phyloP scores from a whole-genome alignment of 176 grass and related monocot species.

The Bonia amplexicaulis region DNA sequence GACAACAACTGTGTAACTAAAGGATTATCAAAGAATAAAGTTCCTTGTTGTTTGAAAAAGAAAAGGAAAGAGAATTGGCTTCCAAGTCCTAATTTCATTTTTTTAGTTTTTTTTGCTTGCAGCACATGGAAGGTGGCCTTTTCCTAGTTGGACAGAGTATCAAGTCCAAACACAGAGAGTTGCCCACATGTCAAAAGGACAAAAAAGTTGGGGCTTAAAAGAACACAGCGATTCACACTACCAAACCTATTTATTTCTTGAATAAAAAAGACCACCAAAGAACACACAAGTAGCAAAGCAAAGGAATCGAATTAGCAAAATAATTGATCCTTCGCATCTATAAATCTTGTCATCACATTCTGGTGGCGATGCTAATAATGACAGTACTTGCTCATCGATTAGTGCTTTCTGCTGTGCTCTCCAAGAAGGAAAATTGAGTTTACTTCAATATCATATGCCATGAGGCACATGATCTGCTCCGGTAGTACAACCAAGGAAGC shows the following conservation, averaged over 20 bases:
- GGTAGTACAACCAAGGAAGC: slow-evolving; percentile 19
- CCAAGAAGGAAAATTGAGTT: neutral
- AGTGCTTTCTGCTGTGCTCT: slow-evolving; percentile 9
- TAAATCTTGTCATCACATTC: slow-evolving; percentile 5
- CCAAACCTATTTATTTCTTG: slow-evolving; percentile 6
- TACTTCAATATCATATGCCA: neutral
- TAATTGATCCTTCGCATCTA: slow-evolving; percentile 23
- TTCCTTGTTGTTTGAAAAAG: neutral
- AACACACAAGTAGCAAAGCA: slow-evolving; percentile 30
- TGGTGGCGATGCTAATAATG: slow-evolving; percentile 16
- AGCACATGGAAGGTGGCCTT: slow-evolving; percentile 31
- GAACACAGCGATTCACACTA: slow-evolving; percentile 28
- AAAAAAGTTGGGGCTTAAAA: slow-evolving; percentile 15
- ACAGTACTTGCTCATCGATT: slow-evolving; percentile 14
- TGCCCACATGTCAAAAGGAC: slow-evolving; percentile 17
- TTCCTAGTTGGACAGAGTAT: slow-evolving; percentile 28
- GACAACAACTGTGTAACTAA: neutral
- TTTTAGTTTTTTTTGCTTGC: neutral
- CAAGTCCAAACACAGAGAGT: neutral
- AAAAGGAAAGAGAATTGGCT: neutral
- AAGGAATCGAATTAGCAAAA: slow-evolving; percentile 27
- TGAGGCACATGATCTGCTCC: slow-evolving; percentile 25
- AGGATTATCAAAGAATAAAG: neutral
- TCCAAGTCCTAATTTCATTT: neutral
- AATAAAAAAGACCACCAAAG: slow-evolving; percentile 27